Evolutionary conservation across 2,329 filamentous ascomycete species (phyloP).

Genomic region (Aspergillus quadricinctus): DNA sequence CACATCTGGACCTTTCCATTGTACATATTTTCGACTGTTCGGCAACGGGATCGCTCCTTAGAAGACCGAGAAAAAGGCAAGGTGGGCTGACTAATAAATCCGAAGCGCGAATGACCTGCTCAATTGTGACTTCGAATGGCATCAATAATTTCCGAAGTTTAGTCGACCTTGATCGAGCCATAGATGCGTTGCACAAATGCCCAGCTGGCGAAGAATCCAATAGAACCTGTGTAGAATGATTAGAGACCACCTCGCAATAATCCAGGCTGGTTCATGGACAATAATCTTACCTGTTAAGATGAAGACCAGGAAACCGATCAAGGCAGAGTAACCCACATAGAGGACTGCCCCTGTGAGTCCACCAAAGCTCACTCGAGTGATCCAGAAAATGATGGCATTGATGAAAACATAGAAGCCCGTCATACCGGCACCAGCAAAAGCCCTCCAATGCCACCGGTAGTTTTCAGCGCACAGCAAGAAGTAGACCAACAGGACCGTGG

Average conservation of each 20-base stretch:
- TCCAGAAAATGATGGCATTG: conserved; percentile 86
- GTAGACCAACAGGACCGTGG: conserved; percentile 91
- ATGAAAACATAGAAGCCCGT: conserved; percentile 88
- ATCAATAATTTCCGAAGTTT: conserved; percentile 14
- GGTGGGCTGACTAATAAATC: background rate
- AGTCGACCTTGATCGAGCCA: conserved; percentile 97
- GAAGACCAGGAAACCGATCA: conserved; percentile 89
- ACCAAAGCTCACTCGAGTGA: conserved; percentile 79
- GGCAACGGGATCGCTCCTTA: no score
- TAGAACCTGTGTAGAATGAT: conserved; percentile 61
- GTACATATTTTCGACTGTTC: no score
- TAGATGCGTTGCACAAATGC: conserved; percentile 93
- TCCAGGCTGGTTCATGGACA: background rate
- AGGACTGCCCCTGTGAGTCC: conserved; percentile 82
- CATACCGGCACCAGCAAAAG: conserved; percentile 86
- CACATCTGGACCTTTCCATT: no score
- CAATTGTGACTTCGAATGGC: background rate
- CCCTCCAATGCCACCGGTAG: conserved; percentile 98
- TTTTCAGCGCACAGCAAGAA: conserved; percentile 95
- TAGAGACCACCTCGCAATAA: background rate
- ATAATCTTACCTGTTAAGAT: conserved; percentile 77
- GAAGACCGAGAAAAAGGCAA: background rate
- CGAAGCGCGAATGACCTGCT: background rate
- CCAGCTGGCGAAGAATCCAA: conserved; percentile 94
- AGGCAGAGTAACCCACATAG: conserved; percentile 85